Evolutionary conservation across 1,284 basidiomycete species (phyloP).

Genomic region (Trichosporon inkin): DNA sequence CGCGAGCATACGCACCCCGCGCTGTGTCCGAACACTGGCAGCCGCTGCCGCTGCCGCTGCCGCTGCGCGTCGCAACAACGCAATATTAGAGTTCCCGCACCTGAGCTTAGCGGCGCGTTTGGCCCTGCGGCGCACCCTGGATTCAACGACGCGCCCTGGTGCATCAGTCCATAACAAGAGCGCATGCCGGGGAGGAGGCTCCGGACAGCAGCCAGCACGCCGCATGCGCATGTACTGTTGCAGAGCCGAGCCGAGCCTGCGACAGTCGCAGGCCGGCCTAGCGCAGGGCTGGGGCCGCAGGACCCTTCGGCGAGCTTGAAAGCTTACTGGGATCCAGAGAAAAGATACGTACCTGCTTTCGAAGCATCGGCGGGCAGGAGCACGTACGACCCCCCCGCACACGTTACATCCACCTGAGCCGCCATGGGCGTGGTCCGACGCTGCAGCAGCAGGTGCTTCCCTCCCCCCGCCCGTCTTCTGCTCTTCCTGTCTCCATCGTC

Average conservation of each 20-base stretch:
- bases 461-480: too few relatives aligned
- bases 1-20: neutral
- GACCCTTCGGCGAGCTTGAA: neutral
- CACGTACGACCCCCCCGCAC: neutral
- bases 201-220: too few relatives aligned
- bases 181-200: too few relatives aligned
- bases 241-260: neutral
- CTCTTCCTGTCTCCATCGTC: too few relatives aligned
- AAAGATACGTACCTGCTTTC: slow-evolving; percentile 8
- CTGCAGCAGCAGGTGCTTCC: too few relatives aligned
- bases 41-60: too few relatives aligned
- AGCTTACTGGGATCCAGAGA: slow-evolving; percentile 3
- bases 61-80: neutral
- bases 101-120: slow-evolving; percentile 4
- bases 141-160: neutral
- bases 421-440: too few relatives aligned
- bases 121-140: neutral
- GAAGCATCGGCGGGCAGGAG: slow-evolving; percentile 2
- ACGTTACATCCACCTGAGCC: slow-evolving; percentile 1
- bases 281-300: neutral
- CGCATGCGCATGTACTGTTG: neutral
- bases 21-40: neutral
- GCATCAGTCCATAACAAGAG: neutral
- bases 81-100: slow-evolving; percentile 3
- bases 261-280: neutral